Base-by-base conservation (phyloP, 1,284 basidiomycete genomes). In the Mycosarcoma mackinlayi region DNA sequence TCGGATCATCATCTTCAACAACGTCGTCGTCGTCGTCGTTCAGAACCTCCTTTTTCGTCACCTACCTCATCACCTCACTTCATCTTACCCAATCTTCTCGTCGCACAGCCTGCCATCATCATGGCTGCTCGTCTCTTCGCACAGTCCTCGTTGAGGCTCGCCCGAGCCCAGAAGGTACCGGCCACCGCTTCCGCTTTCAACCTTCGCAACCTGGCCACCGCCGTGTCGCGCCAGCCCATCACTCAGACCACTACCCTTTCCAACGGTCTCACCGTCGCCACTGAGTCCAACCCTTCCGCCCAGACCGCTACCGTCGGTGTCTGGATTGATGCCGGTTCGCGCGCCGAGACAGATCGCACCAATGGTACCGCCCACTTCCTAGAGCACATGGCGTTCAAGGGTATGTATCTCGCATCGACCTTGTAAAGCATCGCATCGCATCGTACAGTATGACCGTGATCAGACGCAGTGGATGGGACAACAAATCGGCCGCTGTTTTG, bases 311-410 rank as follows among this genome's bases (percentile, higher is more conserved):
- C 95, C 28, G 94, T 98, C 42, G 96, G 96, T 77, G 91, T 98
- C 59, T 99, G 94, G 94, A 96, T 98, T 81, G 95, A 98, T 83
- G 94, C 95, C 63, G 96, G 96, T 74, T 95, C 93, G 68, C 89
- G 96, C 65, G 94, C 93, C 66, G 96, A 99, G 88, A 95, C 91
- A 49, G 89, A 92, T 85, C 89, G 89, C 84, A 96, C 91, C 51
- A 96, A 92, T 80, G 95, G 96, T 53, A 96, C 94, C 8, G 96
- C 96, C 49, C 96, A 98, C 86, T 99, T 99, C 87, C 88, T 98
- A 62, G 96, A 98, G 85, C 93, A 96, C 83, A 93, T 96, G 91
- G 96, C 85, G 28, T 85, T 85, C 83, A 85, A 85, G 80, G 80
- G 79, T 80, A 69, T 42, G 79, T 80, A 54, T 47, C 16, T 50